A percentile compares a stretch with the other conserved stretches of the same genome.
Evolutionary conservation across 2,329 filamentous ascomycete species (phyloP).

Genomic region (Rhexocercosporidium sp.): DNA sequence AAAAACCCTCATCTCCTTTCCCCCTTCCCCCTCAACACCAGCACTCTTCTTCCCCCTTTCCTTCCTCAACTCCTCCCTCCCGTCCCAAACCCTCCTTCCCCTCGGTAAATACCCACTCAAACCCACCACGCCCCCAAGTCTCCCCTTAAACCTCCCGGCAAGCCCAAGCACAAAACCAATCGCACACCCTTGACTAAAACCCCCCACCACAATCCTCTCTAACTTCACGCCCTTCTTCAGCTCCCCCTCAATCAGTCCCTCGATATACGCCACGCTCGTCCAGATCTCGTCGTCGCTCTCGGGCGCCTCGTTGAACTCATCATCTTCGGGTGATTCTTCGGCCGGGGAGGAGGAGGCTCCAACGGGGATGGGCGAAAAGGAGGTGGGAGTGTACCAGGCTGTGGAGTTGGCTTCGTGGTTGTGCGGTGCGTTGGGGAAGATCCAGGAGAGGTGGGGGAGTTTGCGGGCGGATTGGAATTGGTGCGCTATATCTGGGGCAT

Average conservation of each 20-base stretch:
- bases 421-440: conserved; percentile 54
- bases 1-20: conserved; percentile 48
- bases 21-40: conserved; percentile 44
- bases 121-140: conserved; percentile 83
- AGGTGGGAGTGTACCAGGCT: conserved; percentile 51
- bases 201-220: conserved; percentile 82
- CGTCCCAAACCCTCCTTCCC: conserved; percentile 44
- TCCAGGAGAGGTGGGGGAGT: conserved; percentile 53
- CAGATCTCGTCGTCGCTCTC: conserved; percentile 71
- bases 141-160: conserved; percentile 53
- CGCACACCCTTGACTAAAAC: conserved; percentile 84
- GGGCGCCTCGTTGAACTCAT: conserved; percentile 55
- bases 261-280: conserved; percentile 73
- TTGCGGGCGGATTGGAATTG: conserved; percentile 55
- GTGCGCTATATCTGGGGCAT: conserved; percentile 47
- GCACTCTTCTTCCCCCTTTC: conserved; percentile 41
- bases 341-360: conserved; percentile 46
- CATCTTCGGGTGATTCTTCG: conserved; percentile 52
- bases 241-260: conserved; percentile 77
- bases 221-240: conserved; percentile 78
- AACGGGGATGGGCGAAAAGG: conserved; percentile 45
- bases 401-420: conserved; percentile 51
- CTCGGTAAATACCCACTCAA: conserved; percentile 65
- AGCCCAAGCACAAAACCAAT: conserved; percentile 80
- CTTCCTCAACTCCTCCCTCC: conserved; percentile 45